Percentiles rank a stretch among this genome's conserved stretches.
phyloP scores from a whole-genome alignment of 1,284 basidiomycete species.

The Austroboletus novae-zelandiae region DNA sequence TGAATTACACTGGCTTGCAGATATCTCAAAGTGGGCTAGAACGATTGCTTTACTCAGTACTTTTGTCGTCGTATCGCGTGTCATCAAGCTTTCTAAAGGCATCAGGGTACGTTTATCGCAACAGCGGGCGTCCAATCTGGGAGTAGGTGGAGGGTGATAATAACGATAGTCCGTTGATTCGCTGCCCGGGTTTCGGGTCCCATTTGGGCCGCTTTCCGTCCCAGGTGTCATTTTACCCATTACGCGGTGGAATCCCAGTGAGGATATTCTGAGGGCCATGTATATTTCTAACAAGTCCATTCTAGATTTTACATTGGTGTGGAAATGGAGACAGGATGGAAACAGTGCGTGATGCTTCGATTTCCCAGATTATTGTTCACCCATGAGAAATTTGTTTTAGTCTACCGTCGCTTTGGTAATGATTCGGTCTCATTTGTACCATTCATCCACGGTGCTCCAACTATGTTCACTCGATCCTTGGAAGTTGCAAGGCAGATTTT shows the following conservation, averaged over 20 bases:
- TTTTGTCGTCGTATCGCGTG: conserved; percentile 9
- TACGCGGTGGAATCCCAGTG: conserved; percentile 44
- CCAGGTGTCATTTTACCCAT: conserved; percentile 40
- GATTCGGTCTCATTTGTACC: background rate
- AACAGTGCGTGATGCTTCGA: background rate
- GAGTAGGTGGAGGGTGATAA: background rate
- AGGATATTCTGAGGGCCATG: conserved; percentile 33
- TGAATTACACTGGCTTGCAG: conserved; percentile 15
- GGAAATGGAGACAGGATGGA: background rate
- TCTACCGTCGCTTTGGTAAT: background rate
- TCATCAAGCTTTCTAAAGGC: conserved; percentile 10
- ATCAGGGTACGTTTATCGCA: conserved; percentile 7
- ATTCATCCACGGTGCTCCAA: background rate
- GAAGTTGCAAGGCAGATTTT: background rate
- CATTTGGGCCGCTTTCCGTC: conserved; percentile 39
- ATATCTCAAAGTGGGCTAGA: background rate
- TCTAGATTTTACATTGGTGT: background rate
- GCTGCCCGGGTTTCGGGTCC: conserved; percentile 38
- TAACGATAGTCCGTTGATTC: conserved; percentile 29
- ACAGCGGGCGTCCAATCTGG: background rate
- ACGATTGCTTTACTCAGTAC: background rate
- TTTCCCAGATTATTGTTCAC: background rate
- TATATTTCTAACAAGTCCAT: conserved; percentile 11
- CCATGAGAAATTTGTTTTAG: background rate
- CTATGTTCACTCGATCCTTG: background rate